A percentile compares a stretch with the other conserved stretches of the same genome.
Conservation (phyloP, 495 filamentous ascomycete species). For the Tuber melanosporum region DNA sequence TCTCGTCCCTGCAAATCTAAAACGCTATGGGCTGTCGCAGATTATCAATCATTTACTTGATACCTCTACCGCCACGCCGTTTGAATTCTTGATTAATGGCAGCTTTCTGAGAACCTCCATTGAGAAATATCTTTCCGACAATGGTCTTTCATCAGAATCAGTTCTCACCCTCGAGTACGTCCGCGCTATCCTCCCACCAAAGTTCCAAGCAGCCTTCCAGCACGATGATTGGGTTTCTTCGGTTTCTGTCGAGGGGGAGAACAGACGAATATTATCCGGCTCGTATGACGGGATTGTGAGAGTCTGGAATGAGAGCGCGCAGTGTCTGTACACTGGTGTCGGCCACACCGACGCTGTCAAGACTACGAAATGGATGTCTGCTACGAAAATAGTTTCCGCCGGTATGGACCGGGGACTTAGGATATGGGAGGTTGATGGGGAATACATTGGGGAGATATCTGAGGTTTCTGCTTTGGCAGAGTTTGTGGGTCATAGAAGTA, state of each 20-base stretch:
- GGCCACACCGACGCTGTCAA: slow-evolving; percentile 73
- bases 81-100: slow-evolving; percentile 93
- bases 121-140: slow-evolving; percentile 75
- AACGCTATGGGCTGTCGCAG: slow-evolving; percentile 83
- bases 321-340: slow-evolving; percentile 67
- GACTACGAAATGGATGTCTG: slow-evolving; percentile 52
- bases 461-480: slow-evolving; percentile 70
- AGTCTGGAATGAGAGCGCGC: slow-evolving; percentile 81
- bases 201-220: slow-evolving; percentile 78
- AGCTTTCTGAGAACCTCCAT: slow-evolving; percentile 80
- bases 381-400: slow-evolving; percentile 59
- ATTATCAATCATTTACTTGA: slow-evolving; percentile 87
- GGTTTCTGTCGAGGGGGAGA: slow-evolving; percentile 67
- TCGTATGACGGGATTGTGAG: slow-evolving; percentile 82
- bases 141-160: slow-evolving; percentile 82
- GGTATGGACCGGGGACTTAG: slow-evolving; percentile 76
- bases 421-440: slow-evolving; percentile 69
- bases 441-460: slow-evolving; percentile 55
- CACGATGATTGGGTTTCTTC: slow-evolving; percentile 94
- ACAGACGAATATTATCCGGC: slow-evolving; percentile 66
- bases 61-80: slow-evolving; percentile 70
- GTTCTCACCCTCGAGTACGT: slow-evolving; percentile 88
- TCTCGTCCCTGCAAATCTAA: slow-evolving; percentile 47
- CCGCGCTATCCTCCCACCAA: slow-evolving; percentile 77
- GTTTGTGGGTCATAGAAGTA: slow-evolving; percentile 74